A percentile compares a stretch with the other conserved stretches of the same genome.
Conservation (phyloP, 2,329 filamentous ascomycete genomes). For the Aspergillus fischeri region DNA sequence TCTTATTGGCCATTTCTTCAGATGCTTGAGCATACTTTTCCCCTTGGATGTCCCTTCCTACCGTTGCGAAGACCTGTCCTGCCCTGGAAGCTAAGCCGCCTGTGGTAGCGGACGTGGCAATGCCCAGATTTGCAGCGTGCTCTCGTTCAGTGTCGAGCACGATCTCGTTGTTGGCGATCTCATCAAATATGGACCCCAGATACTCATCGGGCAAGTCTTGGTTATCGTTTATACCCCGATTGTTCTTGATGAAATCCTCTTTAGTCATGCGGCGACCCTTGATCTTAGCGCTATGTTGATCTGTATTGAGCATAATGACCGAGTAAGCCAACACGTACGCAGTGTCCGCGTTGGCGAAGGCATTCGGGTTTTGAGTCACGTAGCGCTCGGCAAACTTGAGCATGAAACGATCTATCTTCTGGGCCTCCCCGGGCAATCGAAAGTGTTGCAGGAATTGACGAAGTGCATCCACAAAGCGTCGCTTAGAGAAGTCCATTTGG, state of each 20-base stretch:
- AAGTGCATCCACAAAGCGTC: constrained; percentile 86
- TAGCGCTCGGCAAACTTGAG: constrained; percentile 97
- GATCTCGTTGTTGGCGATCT: constrained; percentile 88
- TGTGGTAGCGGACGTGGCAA: constrained; percentile 54
- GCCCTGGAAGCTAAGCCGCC: constrained; percentile 75
- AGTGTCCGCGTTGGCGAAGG: constrained; percentile 96
- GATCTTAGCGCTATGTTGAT: constrained; percentile 87
- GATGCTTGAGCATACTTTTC: constrained; percentile 94
- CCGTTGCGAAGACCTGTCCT: constrained; percentile 84
- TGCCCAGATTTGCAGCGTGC: constrained; percentile 75
- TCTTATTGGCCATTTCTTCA: constrained; percentile 82
- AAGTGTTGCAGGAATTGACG: constrained; percentile 92
- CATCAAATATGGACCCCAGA: constrained; percentile 81
- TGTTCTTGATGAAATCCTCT: constrained; percentile 98
- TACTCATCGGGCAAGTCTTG: constrained; percentile 92
- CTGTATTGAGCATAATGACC: constrained; percentile 93
- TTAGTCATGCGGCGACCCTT: constrained; percentile 81
- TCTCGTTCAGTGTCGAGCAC: constrained; percentile 90
- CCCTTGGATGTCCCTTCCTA: constrained; percentile 83
- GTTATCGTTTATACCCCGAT: constrained; percentile 95
- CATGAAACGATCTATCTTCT: constrained; percentile 99
- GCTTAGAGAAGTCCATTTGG: constrained; percentile 86
- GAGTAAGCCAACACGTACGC: constrained; percentile 95
- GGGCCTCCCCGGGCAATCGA: constrained; percentile 88
- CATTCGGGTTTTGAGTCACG: constrained; percentile 89